Base-by-base conservation (phyloP, 495 filamentous ascomycete genomes). In the Podospora bellae-mahoneyi region DNA sequence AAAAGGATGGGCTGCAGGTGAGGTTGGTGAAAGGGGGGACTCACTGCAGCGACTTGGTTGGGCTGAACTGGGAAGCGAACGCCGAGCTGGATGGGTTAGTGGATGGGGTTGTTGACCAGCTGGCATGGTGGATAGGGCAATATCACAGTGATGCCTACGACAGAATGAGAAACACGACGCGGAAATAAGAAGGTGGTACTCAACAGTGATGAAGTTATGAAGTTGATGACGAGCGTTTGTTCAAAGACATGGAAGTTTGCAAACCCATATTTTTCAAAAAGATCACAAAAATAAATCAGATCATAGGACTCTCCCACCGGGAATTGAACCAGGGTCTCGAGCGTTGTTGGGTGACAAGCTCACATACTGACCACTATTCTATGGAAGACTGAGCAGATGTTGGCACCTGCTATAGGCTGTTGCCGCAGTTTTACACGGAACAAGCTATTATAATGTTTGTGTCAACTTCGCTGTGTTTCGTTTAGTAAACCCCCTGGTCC, bases 21-120 rank as follows among this genome's bases (percentile, higher is more conserved):
- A 67, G 72, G 23, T 64, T 80, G 18, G 64, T 83, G 4, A 62
- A 73, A 69, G 72, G 76, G 0, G 81, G 81, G 5, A 78, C 69
- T 39, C 81, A 83, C 61, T 82, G 80, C 73, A 79, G 76, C 9
- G 81, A 83, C 55, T 57, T 81, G 68, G 79, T 86, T 61, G 77
- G 80, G 27, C 75, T 74, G 56, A 87, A 88, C 73, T 81, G 79
- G 80, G 75, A 62, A 13, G 79, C 71, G n/a, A 82, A 82, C 30
- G 72, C 74, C 26, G 81, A 70, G 2, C 70, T 78, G 5, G 76
- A 71, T 64, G 67, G 67, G 60, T 64, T 81, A 32, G 75, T 70
- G 4, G 71, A 76, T 26, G 77, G 74, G 10, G 72, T 77, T 70
- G 71, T 77, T 5, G 75, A 60, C 5, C 69, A 77, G 55, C 77